Evolutionary conservation across 2,329 filamentous ascomycete genomes (phyloP), one percentile per base, ranked within the genome.

Genomic region (Fusarium virguliforme): DNA sequence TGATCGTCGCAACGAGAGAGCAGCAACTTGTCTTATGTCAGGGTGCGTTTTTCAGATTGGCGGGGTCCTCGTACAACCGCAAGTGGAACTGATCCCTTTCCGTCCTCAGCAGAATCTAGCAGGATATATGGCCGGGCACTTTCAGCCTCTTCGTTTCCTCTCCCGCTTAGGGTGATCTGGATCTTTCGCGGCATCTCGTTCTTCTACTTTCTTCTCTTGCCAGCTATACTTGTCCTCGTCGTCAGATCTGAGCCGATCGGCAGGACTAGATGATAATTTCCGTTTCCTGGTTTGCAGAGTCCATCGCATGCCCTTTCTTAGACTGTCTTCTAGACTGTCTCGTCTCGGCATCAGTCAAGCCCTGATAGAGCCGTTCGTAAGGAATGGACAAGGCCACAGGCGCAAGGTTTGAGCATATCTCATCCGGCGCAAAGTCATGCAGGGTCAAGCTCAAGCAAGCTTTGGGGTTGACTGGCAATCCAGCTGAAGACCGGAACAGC

Each of bases 151-250:
- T 3, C 34, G 1, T 37, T 37, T 37, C 34, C 4, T 3, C 9
- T 3, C 5, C 9, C 34, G n/a, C n/a, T n/a, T n/a, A n/a, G n/a
- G 34, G 15, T 37, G 15, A 13, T 37, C 34, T 13, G 4, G 4
- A 35, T 35, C 4, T 3, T 13, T 3, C 8, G 3, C 4, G 34
- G 34, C 34, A 35, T 13, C 34, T 4, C 13, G 4, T 35, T 35
- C 3, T 8, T 35, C 34, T 4, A 4, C 4, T 13, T 35, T 13
- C 34, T 35, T 3, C 34, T 35, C 34, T 4, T 86, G 86, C 2
- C 83, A 85, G 70, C 38, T 8, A n/a, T 40, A 40, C 15, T 8
- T 40, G 6, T 8, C 38, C 38, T 40, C 38, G 15, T 40, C 15
- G 38, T 40, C 38, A n/a, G 7, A 8, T n/a, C 7, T 40, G 9